Base-by-base conservation (phyloP, 257 asterid species). In the Handroanthus guayacan region DNA sequence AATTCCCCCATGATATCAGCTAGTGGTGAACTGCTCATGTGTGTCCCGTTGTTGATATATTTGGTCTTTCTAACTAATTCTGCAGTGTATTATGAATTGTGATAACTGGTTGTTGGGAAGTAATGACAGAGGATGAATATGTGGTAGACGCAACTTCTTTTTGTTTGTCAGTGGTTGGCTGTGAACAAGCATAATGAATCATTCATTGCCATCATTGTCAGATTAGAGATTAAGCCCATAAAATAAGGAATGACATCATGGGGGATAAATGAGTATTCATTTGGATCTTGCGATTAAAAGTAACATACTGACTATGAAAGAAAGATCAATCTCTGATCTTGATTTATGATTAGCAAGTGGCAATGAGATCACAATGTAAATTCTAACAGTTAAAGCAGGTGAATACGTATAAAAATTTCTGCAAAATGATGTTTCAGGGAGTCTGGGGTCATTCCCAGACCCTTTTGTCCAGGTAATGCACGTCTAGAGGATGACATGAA, bases 301-400 rank as follows among this genome's bases (percentile, higher is more conserved):
- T 12, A 44, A 57, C 44, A 55, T 50, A 54, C 20, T 44, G 14
- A 43, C 20, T 55, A 9, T 55, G 69, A 31, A 31, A 25, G 18
- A 48, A 57, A 8, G 60, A 57, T 63, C 48, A 64, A 20, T 9
- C 36, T 63, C 36, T 39, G 36, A 5, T 41, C 25, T 16, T 67
- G 55, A 17, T 76, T 55, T 60, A 44, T 60, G 67, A 50, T 62
- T 63, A 44, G 50, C 58, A 57, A 50, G 47, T 63, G 36, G 50
- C 58, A 57, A 64, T 62, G 69, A 74, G 76, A 70, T 66, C 48
- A 62, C 9, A 58, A 55, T 56, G 60, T 60, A 47, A 13, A 6
- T 14, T 72, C 85, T 81, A 69, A 86, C 71, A 67, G 74, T 78
- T 81, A 84, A 86, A 84, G 82, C 89, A 85, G 90, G 90, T 47